Base-by-base conservation (phyloP, 495 filamentous ascomycete species). In the Hypoxylon trugodes region DNA sequence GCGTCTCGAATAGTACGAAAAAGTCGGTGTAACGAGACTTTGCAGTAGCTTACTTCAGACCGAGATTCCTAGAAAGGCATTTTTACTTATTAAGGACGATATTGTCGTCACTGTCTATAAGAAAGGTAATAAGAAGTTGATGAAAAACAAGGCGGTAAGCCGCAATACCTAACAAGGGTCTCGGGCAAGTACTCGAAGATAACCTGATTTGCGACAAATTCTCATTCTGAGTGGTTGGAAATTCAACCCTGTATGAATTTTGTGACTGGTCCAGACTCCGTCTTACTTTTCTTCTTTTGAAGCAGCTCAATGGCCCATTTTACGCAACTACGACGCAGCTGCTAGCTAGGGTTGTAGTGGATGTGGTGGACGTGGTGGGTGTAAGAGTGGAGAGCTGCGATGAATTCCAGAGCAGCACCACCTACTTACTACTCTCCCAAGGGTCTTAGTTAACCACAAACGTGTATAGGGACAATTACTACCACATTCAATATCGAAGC, bases 251-350 rank as follows among this genome's bases (percentile, higher is more conserved):
- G 46, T 61, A 66, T 47, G 64, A 53, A 67, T 61, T 67, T 67
- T 67, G 35, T 67, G 45, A 67, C 64, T 67, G 64, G 64, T 61
- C 58, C 52, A 67, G 46, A 58, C 53, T n/a, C 35, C 58, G 52
- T 61, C 47, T 61, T 61, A 41, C 41, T 58, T 42, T 67, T 61
- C 48, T 26, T 41, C 58, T 26, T 58, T 42, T 26, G 32, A 32
- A 32, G 53, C 64, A 48, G 26, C 26, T 61, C 13, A 67, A 41
- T 67, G 64, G 64, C 37, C 52, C 37, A 35, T 52, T 61, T 65
- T 66, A 59, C 50, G 50, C 42, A 55, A 16, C 25, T 32, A 46
- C 62, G 28, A 37, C n/a, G n/a, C n/a, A n/a, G n/a, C n/a, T n/a
- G n/a, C n/a, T n/a, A n/a, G n/a, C n/a, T n/a, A n/a, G n/a, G n/a